These are phyloP conservation scores for Rhynchosporium graminicola DNA, from an alignment of 2,329 filamentous ascomycete species.

Conservation along the genomic window DNA sequence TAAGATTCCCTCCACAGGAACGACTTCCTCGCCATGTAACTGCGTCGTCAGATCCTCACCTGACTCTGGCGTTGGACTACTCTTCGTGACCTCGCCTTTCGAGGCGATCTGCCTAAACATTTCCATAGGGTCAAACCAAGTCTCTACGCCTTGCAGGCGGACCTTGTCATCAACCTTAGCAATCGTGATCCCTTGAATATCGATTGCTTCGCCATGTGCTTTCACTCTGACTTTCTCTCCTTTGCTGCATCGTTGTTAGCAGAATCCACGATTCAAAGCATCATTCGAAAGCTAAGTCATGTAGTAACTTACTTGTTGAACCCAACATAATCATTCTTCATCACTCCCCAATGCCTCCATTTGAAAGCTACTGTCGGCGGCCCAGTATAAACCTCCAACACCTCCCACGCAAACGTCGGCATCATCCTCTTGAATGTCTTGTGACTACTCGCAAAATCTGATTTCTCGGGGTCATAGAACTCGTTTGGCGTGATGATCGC, in stretches of 20 bases:
- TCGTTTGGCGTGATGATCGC: constrained; percentile 64
- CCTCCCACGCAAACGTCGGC: constrained; percentile 72
- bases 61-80: not conserved
- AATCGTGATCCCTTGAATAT: constrained; percentile 64
- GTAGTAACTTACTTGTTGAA: constrained; percentile 57
- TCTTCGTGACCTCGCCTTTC: constrained; percentile 40
- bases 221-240: constrained; percentile 64
- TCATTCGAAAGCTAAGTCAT: not conserved
- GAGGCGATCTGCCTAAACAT: constrained; percentile 67
- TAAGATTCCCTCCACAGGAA: not conserved
- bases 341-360: constrained; percentile 69
- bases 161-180: constrained; percentile 62
- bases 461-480: constrained; percentile 63
- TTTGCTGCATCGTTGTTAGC: constrained; percentile 45
- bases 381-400: constrained; percentile 66
- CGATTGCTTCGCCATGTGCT: constrained; percentile 60
- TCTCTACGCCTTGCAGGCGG: constrained; percentile 59
- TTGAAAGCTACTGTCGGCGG: constrained; percentile 63
- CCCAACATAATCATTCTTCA: constrained; percentile 67
- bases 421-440: constrained; percentile 75
- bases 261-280: not conserved
- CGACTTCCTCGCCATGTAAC: constrained; percentile 24
- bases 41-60: constrained; percentile 25
- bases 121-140: constrained; percentile 65
- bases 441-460: constrained; percentile 64